phyloP scores from a whole-genome alignment of 768 basidiomycete genomes.

The Tricholoma furcatifolium region DNA sequence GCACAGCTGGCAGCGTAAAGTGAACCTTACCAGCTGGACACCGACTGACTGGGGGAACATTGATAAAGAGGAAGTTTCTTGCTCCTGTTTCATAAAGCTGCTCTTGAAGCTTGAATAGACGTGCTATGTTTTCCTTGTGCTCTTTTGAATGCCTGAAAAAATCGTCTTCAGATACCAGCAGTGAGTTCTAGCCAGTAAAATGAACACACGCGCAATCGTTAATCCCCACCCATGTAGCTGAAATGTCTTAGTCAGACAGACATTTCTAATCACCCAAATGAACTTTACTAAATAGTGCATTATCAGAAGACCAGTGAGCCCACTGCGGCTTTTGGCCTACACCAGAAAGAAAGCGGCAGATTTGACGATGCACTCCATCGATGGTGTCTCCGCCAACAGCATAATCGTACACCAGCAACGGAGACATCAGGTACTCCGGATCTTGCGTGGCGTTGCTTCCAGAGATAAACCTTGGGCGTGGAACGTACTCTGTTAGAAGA shows the following conservation, averaged over 20 bases:
- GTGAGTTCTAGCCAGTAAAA: not conserved
- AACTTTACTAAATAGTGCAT: slow-evolving; percentile 47
- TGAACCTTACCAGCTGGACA: slow-evolving; percentile 41
- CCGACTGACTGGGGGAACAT: slow-evolving; percentile 54
- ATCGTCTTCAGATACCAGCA: not conserved
- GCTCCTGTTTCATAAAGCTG: slow-evolving; percentile 48
- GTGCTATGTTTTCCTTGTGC: slow-evolving; percentile 23
- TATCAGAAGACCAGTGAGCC: slow-evolving; percentile 39
- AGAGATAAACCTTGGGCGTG: slow-evolving; percentile 34
- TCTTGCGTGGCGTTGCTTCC: slow-evolving; percentile 22
- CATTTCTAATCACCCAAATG: not conserved
- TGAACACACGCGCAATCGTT: slow-evolving; percentile 57
- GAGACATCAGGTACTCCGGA: slow-evolving; percentile 27
- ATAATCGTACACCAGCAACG: slow-evolving; percentile 56
- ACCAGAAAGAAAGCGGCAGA: slow-evolving; percentile 38
- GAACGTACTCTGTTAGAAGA: slow-evolving; percentile 43
- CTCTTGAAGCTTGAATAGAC: slow-evolving; percentile 46
- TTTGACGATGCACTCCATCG: slow-evolving; percentile 38
- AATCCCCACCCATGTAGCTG: slow-evolving; percentile 68
- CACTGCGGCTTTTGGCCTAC: slow-evolving; percentile 34
- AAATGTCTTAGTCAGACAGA: not conserved
- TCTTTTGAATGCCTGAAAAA: slow-evolving; percentile 19
- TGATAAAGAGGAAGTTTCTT: slow-evolving; percentile 57
- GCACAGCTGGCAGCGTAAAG: too few species aligned
- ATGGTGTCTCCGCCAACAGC: slow-evolving; percentile 54